Percentiles rank a stretch among this genome's conserved stretches.
Conservation (phyloP, 129 eudicot species). For the Artemisia annua region DNA sequence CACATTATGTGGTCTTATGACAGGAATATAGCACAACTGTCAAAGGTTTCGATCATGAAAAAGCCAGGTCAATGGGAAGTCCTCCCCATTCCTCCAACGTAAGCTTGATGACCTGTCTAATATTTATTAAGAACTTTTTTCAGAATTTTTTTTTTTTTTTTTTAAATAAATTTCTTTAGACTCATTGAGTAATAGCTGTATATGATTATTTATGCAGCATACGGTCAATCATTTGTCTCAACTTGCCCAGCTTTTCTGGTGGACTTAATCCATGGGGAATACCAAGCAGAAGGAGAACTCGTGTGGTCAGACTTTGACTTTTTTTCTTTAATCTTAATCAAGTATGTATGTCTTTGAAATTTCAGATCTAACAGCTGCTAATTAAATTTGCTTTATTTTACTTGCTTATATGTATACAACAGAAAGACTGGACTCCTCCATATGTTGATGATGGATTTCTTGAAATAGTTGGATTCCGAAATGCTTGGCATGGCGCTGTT, state of each 20-base stretch:
- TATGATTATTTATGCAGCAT: slow-evolving; percentile 48
- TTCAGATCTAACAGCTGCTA: slow-evolving; percentile 7
- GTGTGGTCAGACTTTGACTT: slow-evolving; percentile 43
- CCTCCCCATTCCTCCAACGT: slow-evolving; percentile 60
- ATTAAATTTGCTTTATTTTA: slow-evolving; percentile 6
- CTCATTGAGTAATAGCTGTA: background rate
- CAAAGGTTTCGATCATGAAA: slow-evolving; percentile 69
- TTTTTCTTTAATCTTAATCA: background rate
- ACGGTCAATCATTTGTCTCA: slow-evolving; percentile 82
- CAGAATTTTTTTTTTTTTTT: no score
- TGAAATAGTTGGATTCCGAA: slow-evolving; percentile 91
- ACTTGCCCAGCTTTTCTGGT: slow-evolving; percentile 97
- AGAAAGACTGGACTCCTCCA: slow-evolving; percentile 66
- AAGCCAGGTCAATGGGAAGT: slow-evolving; percentile 64
- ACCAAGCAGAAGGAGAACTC: slow-evolving; percentile 58
- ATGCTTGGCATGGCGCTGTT: slow-evolving; percentile 99
- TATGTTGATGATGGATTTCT: slow-evolving; percentile 85
- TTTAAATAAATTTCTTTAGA: background rate
- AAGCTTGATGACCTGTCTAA: slow-evolving; percentile 6
- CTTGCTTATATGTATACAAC: slow-evolving; percentile 19
- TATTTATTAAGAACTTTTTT: no score
- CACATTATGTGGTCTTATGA: slow-evolving; percentile 13
- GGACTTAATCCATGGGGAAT: slow-evolving; percentile 94
- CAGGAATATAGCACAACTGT: slow-evolving; percentile 71
- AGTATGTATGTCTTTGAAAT: background rate